Evolutionary conservation across 345 rosid genomes (phyloP), one percentile per base, ranked within the genome.

Genomic region (Salix dunnii): DNA sequence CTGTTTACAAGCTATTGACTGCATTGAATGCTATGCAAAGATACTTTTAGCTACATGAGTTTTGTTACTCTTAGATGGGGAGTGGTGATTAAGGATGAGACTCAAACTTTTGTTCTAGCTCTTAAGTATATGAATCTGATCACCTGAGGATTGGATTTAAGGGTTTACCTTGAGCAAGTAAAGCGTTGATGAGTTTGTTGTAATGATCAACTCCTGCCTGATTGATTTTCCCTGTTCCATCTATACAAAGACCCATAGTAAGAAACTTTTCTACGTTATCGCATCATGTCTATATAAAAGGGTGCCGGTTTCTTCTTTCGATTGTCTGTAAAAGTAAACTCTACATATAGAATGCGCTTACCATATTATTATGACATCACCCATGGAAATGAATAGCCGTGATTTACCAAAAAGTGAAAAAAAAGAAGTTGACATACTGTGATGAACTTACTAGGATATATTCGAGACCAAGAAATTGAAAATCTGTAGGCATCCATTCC

Each of bases 401-500:
- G 12, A 58, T 23, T 58, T 25, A 58, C 63, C 16, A 3, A 10
- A 3, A 58, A 8, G 13, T 10, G 0, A 9, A 8, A 1, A 8
- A 1, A 53, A 2, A 3, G 3, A 3, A 11, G 14, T 3, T 46
- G n/a, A 28, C 18, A n/a, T 4, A n/a, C 7, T 10, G 16, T n/a
- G 14, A 23, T 23, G 14, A 7, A 74, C 83, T 79, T 88, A 93
- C 99, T 84, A 5, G 98, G 96, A 79, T 86, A 96, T 74, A 96
- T 92, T 53, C 99, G 89, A 55, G 96, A n/a, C 98, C 99, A 96
- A 1, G 99, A 88, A 68, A 96, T 90, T 10, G 99, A 96, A 74
- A 96, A 91, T 78, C 98, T 77, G 28, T 89, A 93, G 72, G 99
- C 90, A 79, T 96, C 98, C 96, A 93, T 87, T 30, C 99, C 97